These are phyloP conservation scores for Salmacisia buchloeana DNA, from an alignment of 1,284 basidiomycete species.

Conservation along the genomic window DNA sequence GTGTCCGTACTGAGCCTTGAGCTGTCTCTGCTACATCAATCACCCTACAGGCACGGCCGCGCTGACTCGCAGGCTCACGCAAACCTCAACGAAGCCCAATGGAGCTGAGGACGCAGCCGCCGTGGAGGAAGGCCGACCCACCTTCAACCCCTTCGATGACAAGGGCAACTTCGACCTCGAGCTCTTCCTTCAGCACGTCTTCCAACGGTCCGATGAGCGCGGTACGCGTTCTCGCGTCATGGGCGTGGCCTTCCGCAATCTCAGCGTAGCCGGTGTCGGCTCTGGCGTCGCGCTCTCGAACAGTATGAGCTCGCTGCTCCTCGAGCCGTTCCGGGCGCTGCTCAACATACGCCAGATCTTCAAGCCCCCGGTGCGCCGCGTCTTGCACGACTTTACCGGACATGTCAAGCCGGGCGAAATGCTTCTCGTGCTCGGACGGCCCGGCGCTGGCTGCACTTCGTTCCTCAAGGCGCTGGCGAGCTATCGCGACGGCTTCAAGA, in stretches of 20 bases:
- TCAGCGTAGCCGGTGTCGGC: slow-evolving; percentile 37
- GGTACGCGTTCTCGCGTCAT: slow-evolving; percentile 36
- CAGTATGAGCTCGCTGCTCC: slow-evolving; percentile 25
- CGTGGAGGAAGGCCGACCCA: slow-evolving; percentile 2
- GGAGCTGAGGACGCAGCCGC: slow-evolving; percentile 4
- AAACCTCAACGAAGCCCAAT: slow-evolving; percentile 18
- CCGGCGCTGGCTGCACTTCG: slow-evolving; percentile 40
- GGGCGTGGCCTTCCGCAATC: slow-evolving; percentile 30
- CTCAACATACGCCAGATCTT: slow-evolving; percentile 18
- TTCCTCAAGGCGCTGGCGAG: slow-evolving; percentile 40
- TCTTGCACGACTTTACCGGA: slow-evolving; percentile 33
- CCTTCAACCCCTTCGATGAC: slow-evolving; percentile 36
- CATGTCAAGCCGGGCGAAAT: slow-evolving; percentile 44
- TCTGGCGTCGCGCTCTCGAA: slow-evolving; percentile 25
- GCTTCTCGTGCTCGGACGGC: slow-evolving; percentile 43
- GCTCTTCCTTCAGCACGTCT: slow-evolving; percentile 39
- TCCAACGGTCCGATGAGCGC: slow-evolving; percentile 32
- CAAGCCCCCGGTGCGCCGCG: slow-evolving; percentile 33
- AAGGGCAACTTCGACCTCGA: slow-evolving; percentile 50
- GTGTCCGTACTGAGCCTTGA: neutral
- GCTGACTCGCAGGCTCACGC: slow-evolving; percentile 25
- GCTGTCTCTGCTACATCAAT: neutral
- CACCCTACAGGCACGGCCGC: slow-evolving; percentile 19
- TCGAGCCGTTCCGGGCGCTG: slow-evolving; percentile 18
- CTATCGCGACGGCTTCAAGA: slow-evolving; percentile 41